A percentile compares a stretch with the other conserved stretches of the same genome.
Conservation (phyloP, 306 rosid genomes). For the Alnus glutinosa region DNA sequence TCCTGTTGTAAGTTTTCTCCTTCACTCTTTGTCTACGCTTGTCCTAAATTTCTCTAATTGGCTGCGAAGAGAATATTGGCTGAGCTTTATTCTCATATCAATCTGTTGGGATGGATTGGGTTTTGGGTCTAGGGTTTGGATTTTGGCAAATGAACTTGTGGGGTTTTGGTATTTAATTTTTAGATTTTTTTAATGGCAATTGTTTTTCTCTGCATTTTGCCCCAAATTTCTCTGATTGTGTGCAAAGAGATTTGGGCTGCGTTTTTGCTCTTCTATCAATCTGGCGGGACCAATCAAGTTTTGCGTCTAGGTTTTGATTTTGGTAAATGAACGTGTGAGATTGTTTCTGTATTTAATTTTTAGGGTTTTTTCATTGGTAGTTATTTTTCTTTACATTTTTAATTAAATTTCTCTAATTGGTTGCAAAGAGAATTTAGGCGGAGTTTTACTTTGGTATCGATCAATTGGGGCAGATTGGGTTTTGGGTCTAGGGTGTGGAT, state of each 20-base stretch:
- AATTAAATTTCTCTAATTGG: neutral
- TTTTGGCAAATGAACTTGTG: too few relatives aligned
- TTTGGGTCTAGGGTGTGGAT: neutral
- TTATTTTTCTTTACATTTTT: neutral
- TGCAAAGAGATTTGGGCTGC: too few relatives aligned
- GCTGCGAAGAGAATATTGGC: neutral
- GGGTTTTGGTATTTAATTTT: neutral
- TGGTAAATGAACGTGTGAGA: neutral
- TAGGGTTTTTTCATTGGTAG: neutral
- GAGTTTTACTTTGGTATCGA: neutral
- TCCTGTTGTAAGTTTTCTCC: too few relatives aligned
- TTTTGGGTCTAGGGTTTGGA: neutral
- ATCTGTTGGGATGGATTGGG: neutral
- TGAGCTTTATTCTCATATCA: too few relatives aligned
- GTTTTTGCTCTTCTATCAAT: too few relatives aligned
- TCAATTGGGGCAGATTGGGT: neutral
- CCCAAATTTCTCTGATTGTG: too few relatives aligned
- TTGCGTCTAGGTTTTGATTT: too few relatives aligned
- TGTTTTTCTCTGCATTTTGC: too few relatives aligned
- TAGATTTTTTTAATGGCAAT: neutral
- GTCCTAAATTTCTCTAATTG: neutral
- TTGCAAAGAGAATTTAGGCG: neutral
- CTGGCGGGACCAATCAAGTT: too few relatives aligned
- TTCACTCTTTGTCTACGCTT: too few relatives aligned
- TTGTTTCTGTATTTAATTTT: neutral